These are phyloP conservation scores for Rhodosporidiobolus sp. DNA, from an alignment of 768 basidiomycete species.

Conservation along the genomic window DNA sequence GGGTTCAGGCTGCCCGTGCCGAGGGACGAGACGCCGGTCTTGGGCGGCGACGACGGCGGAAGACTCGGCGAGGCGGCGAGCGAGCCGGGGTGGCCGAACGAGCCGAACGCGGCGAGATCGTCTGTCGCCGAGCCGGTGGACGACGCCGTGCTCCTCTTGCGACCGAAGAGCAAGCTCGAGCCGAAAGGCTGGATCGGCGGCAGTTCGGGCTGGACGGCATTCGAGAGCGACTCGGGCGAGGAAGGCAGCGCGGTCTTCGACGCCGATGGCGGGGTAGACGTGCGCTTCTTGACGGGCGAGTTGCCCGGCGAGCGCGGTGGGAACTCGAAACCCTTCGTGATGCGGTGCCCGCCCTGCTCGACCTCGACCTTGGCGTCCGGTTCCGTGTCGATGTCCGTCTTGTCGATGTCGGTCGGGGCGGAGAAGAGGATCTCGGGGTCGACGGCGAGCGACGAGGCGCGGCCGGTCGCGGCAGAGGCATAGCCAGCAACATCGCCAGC, in stretches of 20 bases:
- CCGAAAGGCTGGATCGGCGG: not conserved
- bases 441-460: not conserved
- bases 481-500: not conserved
- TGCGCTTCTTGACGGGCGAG: not conserved
- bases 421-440: constrained; percentile 1
- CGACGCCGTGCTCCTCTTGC: not conserved
- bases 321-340: constrained; percentile 13
- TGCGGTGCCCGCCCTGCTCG: not conserved
- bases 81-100: constrained; percentile 10
- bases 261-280: not conserved
- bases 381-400: too few relatives aligned
- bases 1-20: not conserved
- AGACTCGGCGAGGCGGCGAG: not conserved
- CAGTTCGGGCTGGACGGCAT: not conserved
- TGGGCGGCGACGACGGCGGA: not conserved
- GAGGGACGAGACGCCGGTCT: not conserved
- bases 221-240: not conserved
- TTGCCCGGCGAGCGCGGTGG: constrained; percentile 3
- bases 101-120: not conserved
- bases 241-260: not conserved
- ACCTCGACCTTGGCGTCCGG: not conserved
- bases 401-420: not conserved
- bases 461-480: not conserved
- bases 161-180: not conserved
- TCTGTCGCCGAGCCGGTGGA: not conserved